Conservation (phyloP, 192 early-diverging fungal species). For the Coemansia furcata region DNA sequence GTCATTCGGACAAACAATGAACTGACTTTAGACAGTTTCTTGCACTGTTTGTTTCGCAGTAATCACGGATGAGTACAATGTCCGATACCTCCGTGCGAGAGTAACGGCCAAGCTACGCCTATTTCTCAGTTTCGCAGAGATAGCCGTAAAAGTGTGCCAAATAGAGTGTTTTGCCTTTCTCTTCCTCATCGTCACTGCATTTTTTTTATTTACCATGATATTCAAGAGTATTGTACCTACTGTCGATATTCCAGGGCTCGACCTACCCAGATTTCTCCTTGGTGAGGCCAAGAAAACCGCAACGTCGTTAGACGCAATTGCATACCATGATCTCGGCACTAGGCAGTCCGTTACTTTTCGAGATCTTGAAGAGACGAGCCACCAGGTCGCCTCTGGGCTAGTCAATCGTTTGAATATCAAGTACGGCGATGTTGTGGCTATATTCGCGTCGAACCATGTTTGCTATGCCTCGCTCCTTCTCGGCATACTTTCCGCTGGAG, state of each 20-base stretch:
- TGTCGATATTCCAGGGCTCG: slow-evolving; percentile 23
- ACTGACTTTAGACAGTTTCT: not conserved
- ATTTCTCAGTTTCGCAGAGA: not conserved
- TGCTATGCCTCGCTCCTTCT: slow-evolving; percentile 29
- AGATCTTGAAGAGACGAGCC: slow-evolving; percentile 9
- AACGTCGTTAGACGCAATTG: slow-evolving; percentile 8
- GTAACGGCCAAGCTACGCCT: not conserved
- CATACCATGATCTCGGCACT: slow-evolving; percentile 27
- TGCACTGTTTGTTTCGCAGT: not conserved
- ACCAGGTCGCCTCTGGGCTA: slow-evolving; percentile 26
- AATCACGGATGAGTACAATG: not conserved
- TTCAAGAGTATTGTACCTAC: slow-evolving; percentile 35
- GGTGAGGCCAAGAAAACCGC: slow-evolving; percentile 10
- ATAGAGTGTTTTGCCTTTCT: not conserved
- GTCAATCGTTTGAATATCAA: slow-evolving; percentile 11
- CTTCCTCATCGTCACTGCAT: not conserved
- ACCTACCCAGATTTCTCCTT: slow-evolving; percentile 25
- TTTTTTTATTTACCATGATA: slow-evolving; percentile 15
- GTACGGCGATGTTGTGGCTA: slow-evolving; percentile 19
- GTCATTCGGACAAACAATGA: too few species aligned
- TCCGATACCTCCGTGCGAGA: not conserved
- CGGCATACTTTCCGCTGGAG: slow-evolving; percentile 29
- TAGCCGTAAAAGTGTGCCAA: not conserved
- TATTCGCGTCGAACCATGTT: slow-evolving; percentile 36
- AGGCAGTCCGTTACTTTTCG: slow-evolving; percentile 11